These are phyloP conservation scores for Auriscalpium vulgare DNA, from an alignment of 768 basidiomycete species.

Conservation along the genomic window DNA sequence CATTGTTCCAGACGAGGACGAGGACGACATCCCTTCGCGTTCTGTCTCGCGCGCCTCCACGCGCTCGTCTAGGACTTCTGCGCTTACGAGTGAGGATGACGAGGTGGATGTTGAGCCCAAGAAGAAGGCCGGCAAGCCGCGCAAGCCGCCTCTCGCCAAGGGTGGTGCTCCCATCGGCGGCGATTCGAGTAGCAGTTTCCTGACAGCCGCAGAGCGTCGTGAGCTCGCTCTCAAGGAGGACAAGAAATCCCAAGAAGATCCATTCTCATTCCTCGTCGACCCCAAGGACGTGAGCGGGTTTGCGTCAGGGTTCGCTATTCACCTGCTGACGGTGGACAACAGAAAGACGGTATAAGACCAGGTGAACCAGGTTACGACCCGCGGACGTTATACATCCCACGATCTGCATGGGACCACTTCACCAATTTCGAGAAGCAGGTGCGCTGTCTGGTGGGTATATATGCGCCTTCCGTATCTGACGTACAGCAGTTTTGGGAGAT, in stretches of 20 bases:
- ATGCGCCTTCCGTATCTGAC: not conserved
- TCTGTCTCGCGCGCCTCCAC: conserved; percentile 48
- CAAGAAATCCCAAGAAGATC: conserved; percentile 72
- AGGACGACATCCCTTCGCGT: conserved; percentile 25
- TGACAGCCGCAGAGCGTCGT: conserved; percentile 79
- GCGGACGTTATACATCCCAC: conserved; percentile 76
- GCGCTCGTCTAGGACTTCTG: conserved; percentile 23
- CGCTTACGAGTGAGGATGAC: conserved; percentile 34
- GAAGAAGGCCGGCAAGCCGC: conserved; percentile 28
- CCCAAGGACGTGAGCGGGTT: conserved; percentile 52
- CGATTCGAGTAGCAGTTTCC: conserved; percentile 37
- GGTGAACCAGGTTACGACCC: conserved; percentile 87
- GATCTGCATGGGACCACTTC: conserved; percentile 69
- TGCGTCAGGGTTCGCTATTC: not conserved
- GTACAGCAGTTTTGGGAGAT: conserved; percentile 49
- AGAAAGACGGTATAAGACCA: conserved; percentile 78
- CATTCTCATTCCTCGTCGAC: conserved; percentile 68
- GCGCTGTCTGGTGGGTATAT: not conserved
- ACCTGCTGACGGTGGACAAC: not conserved
- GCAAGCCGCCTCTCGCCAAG: conserved; percentile 27
- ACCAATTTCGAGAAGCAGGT: conserved; percentile 94
- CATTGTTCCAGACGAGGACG: conserved; percentile 54
- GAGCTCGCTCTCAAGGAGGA: conserved; percentile 71
- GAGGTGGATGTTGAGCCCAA: conserved; percentile 21
- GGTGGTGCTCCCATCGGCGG: conserved; percentile 16